Base-by-base conservation (phyloP, 1,284 basidiomycete species). In the Tremellales sp. region DNA sequence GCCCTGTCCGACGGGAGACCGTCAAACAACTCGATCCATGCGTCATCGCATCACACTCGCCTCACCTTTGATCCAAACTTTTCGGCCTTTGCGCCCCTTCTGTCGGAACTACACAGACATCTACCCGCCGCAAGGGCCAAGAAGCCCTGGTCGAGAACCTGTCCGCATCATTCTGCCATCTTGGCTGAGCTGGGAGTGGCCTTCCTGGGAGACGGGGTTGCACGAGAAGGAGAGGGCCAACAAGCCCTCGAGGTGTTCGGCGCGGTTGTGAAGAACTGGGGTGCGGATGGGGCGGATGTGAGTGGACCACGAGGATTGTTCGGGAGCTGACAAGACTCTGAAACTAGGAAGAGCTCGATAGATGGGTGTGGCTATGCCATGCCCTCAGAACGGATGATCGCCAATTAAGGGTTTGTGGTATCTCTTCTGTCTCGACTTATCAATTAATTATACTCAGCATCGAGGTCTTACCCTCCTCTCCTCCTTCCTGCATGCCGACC, bases 171-270 rank as follows among this genome's bases (percentile, higher is more conserved):
- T 46, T 54, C 60, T 3, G 58, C 59, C 6, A 65, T 71, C 34
- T 55, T 71, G 10, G 59, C 66, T 13, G 68, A 71, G 47, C 56
- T 71, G 2, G 62, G 61, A 9, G 56, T 63, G 1, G 57, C 61
- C 1, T 69, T 69, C 43, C 47, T 68, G 1, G 56, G 56, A 6
- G 60, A 63, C 34, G 44, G 45, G 4, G 43, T 53, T 1, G 57
- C 64, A 13, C 59, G 60, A 12, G 58, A 58, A 18, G 65, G 64
- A 5, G 66, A 69, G 25, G 38, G 63, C 22, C 61, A 64, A 32
- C 66, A 69, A 40, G 66, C 62, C 2, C 52, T 71, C 5, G 66
- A 71, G 42, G 60, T 71, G 18, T 71, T 71, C 39, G 65, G 63
- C 1, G 57, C 60, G 0, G 51, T 71, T 0, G 63, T 71, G 1